These are phyloP conservation scores for Paralagenidium karlingii DNA, from an alignment of 352 stramenopile genomes.

Conservation along the genomic window DNA sequence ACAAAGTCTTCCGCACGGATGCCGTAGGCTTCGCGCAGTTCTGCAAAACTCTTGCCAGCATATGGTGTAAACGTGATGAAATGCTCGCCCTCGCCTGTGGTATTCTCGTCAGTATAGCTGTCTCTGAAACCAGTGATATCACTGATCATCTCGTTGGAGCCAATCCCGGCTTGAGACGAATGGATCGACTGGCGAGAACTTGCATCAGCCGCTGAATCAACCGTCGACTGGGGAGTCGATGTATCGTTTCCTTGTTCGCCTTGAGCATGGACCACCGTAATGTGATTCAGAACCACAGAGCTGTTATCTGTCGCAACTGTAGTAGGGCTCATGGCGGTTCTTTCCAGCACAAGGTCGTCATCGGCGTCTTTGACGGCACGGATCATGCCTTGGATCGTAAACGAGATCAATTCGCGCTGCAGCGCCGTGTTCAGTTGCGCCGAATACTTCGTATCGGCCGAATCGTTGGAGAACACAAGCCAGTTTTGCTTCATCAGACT, in stretches of 20 bases:
- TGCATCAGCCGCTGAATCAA: no score
- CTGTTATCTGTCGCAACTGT: background rate
- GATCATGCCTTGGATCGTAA: slow-evolving; percentile 83
- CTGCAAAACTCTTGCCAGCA: slow-evolving; percentile 50
- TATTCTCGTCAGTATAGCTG: background rate
- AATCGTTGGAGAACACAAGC: slow-evolving; percentile 67
- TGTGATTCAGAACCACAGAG: background rate
- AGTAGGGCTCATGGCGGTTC: background rate
- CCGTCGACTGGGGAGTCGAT: no score
- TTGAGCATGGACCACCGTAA: background rate
- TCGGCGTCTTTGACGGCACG: slow-evolving; percentile 55
- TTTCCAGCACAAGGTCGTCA: slow-evolving; percentile 14
- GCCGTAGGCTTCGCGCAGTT: slow-evolving; percentile 53
- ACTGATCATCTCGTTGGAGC: no score
- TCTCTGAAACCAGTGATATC: no score
- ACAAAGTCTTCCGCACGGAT: slow-evolving; percentile 57
- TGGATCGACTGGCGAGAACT: no score
- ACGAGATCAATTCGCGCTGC: slow-evolving; percentile 81
- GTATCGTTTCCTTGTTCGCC: background rate
- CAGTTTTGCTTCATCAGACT: slow-evolving; percentile 38
- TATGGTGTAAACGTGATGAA: slow-evolving; percentile 67
- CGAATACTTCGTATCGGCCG: slow-evolving; percentile 67
- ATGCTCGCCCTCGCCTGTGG: background rate
- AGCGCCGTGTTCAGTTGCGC: slow-evolving; percentile 81
- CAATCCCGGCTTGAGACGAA: no score